Base-by-base conservation (phyloP, 2,329 filamentous ascomycete species). In the Xylaria arbuscula region DNA sequence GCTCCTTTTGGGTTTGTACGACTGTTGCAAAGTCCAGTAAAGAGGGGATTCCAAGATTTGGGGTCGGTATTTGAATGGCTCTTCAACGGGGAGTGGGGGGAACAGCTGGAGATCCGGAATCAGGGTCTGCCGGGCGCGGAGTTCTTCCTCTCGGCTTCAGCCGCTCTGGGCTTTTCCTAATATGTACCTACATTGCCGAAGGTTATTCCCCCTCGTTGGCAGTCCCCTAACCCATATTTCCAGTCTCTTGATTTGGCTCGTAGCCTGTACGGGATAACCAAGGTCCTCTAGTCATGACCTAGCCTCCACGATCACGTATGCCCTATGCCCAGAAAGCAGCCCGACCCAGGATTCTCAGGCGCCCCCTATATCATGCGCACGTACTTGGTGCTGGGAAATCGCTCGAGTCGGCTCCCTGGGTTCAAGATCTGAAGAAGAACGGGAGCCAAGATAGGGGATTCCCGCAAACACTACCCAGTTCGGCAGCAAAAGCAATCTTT, bases 201-300 rank as follows among this genome's bases (percentile, higher is more conserved):
- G 67, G 28, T 28, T 11, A 38, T 34, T 34, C 10, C 10, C 40
- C 24, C 13, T 50, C 47, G 24, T 50, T 2, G n/a, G 19, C 22
- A 24, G 40, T 70, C 24, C 40, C 57, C 65, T 70, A 62, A 65
- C 67, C 67, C 60, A 69, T 54, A 11, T 19, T 13, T 51, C 42
- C 22, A 22, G 10, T 61, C 8, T 48, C 17, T 47, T 53, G 7
- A n/a, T 32, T 40, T 55, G 58, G 36, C 22, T 54, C 15, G 24
- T 24, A 11, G 32, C 7, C 28, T 9, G n/a, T 19, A 38, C 19
- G 17, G 28, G 40, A 58, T 24, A 38, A 42, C 32, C 1, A 17
- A 42, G 24, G 9, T 22, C 28, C 1, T 50, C 34, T 15, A 42
- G 32, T 22, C 17, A 32, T 28, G 38, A 36, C 17, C 22, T 60